Evolutionary conservation across 2,329 filamentous ascomycete species (phyloP), one percentile per base, ranked within the genome.

Genomic region (Colletotrichum costaricense): DNA sequence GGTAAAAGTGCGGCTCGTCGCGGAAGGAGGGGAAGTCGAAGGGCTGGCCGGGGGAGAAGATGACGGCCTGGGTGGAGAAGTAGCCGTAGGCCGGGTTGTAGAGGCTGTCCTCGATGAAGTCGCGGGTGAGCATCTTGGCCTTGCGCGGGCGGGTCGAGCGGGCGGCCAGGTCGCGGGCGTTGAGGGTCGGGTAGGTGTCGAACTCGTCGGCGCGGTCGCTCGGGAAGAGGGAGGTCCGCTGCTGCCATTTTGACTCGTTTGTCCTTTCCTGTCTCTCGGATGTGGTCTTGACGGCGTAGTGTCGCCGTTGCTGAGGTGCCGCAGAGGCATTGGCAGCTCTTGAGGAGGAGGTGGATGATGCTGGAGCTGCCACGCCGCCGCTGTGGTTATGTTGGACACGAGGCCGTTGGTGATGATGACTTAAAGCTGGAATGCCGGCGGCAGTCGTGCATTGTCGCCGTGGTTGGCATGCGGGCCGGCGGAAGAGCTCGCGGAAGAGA

Each of bases 71-170:
- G 79, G 97, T 98, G 67, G 95, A 95, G 83, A 98, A 98, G 86
- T 98, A 98, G 77, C 96, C 95, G 80, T 98, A 98, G 77, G 94
- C 89, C 0, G 95, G 95, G 80, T 98, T 98, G 82, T 98, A 98
- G 16, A 98, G 86, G 80, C 94, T 97, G 85, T 98, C 95, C 82
- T 99, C 97, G 80, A 99, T 97, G 80, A 99, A 99, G 87, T 99
- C 97, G 76, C 97, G 90, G 81, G 97, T 94, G 79, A 98, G 86
- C 97, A 99, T 99, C 89, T 98, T 98, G 77, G 98, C 95, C 82
- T 93, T 90, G 79, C 90, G 90, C 57, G 97, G 97, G 79, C 97
- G 88, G 80, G 97, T 93, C 66, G 86, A 92, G 67, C 93, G 89
- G 76, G 84, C 86, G 77, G 93, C 92, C 76, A 99, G 85, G 74